Evolutionary conservation across 2,329 filamentous ascomycete species (phyloP).

Genomic region (Penicillium carneum): DNA sequence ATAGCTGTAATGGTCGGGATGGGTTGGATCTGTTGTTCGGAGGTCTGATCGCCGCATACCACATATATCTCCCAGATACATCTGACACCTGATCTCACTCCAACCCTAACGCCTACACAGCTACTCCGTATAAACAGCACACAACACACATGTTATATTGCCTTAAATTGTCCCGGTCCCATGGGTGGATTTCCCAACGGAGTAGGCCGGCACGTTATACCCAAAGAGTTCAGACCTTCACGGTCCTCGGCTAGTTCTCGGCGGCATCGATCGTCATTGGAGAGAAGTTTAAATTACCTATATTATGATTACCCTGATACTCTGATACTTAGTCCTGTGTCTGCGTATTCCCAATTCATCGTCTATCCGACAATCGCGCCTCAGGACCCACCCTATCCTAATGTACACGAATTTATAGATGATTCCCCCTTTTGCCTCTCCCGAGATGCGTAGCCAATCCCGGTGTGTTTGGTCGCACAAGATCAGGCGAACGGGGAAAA

Average conservation of each 20-base stretch:
- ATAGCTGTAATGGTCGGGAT: neutral
- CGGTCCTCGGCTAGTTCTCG: slow-evolving; percentile 33
- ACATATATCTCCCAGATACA: slow-evolving; percentile 2
- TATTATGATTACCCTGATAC: neutral
- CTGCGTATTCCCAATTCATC: neutral
- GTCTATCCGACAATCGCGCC: neutral
- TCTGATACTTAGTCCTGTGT: too few species aligned
- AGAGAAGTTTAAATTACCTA: slow-evolving; percentile 35
- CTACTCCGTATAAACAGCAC: neutral
- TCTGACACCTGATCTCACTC: neutral
- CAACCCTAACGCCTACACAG: neutral
- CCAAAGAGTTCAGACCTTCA: slow-evolving; percentile 27
- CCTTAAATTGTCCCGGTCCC: neutral
- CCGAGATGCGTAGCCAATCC: slow-evolving; percentile 2
- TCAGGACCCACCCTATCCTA: neutral
- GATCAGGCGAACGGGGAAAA: slow-evolving; percentile 17
- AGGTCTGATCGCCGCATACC: slow-evolving; percentile 25
- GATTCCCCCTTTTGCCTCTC: slow-evolving; percentile 9
- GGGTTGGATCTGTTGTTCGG: slow-evolving; percentile 13
- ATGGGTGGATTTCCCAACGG: slow-evolving; percentile 9
- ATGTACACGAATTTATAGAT: neutral
- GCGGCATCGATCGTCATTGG: slow-evolving; percentile 35
- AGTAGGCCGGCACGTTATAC: slow-evolving; percentile 30
- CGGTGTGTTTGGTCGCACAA: slow-evolving; percentile 19
- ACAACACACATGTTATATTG: neutral